Base-by-base conservation (phyloP, 495 filamentous ascomycete species). In the Aspergillus steynii region DNA sequence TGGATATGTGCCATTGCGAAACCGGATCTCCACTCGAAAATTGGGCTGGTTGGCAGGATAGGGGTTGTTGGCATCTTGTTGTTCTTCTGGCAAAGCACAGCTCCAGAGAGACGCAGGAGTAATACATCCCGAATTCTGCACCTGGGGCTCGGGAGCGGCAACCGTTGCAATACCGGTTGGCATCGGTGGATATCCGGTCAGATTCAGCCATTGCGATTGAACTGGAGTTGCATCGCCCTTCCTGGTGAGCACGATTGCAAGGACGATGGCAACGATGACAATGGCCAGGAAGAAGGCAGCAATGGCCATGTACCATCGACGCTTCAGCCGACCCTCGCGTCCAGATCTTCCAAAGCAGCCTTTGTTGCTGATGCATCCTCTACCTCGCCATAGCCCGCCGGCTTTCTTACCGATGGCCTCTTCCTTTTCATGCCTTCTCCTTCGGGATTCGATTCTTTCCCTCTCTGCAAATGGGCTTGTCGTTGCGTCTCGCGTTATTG, bases 121-220 rank as follows among this genome's bases (percentile, higher is more conserved):
- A 28, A 92, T 84, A 62, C 93, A 97, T 4, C 81, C 84, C 3
- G 85, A 83, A 25, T 81, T 80, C 12, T 83, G 74, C 1, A 77
- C 68, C 1, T 82, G 77, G 42, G 86, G 77, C 37, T 88, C 82
- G 2, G 92, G 83, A 2, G 85, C 86, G 2, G 86, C 81, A 29
- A 97, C 82, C 0, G 92, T 96, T 31, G 86, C 79, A 56, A 96
- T 79, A 1, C 93, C 93, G 0, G 90, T 93, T 8, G 89, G 90
- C 59, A 97, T 91, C 0, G 93, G 89, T 37, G 93, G 93, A 63
- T 89, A 96, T 29, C 86, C 86, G 1, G 93, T 96, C 29, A 96
- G 71, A 66, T 96, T 96, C 34, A 96, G 80, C 85, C 89, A 97
- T 34, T 83, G 76, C 4, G 83, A 82, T 61, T 85, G 76, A 15